These are phyloP conservation scores for Anthoceros angustus DNA, from an alignment of 225 moss, liverwort and hornwort species.

Conservation along the genomic window DNA sequence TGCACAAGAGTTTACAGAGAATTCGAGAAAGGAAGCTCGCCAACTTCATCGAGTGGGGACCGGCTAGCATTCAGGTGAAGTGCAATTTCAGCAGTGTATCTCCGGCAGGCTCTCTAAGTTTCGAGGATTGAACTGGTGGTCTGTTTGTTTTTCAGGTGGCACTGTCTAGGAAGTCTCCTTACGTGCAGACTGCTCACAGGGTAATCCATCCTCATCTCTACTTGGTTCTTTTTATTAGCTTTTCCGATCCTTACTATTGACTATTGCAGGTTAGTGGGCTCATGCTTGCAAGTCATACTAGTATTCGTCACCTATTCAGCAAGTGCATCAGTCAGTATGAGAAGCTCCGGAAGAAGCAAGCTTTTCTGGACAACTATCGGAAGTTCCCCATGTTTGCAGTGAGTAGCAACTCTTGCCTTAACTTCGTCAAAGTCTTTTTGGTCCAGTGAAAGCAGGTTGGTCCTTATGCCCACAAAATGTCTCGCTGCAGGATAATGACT, in stretches of 20 bases:
- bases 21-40: slow-evolving; percentile 99
- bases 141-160: slow-evolving; percentile 49
- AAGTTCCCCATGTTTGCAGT: slow-evolving; percentile 99
- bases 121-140: not conserved
- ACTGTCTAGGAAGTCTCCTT: slow-evolving; percentile 91
- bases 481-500: slow-evolving; percentile 76
- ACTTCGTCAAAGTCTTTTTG: not conserved
- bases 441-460: too few relatives aligned
- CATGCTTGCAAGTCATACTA: slow-evolving; percentile 98
- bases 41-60: slow-evolving; percentile 99
- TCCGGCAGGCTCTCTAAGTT: not conserved
- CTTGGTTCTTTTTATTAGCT: not conserved
- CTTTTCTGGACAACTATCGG: slow-evolving; percentile 97
- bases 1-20: slow-evolving; percentile 92
- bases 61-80: slow-evolving; percentile 89
- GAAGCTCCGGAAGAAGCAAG: slow-evolving; percentile 98
- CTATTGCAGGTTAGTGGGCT: slow-evolving; percentile 81
- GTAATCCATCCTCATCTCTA: slow-evolving; percentile 20
- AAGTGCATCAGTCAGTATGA: slow-evolving; percentile 99
- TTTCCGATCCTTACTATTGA: not conserved
- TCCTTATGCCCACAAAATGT: slow-evolving; percentile 6
- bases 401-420: slow-evolving; percentile 20
- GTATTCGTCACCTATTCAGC: slow-evolving; percentile 98
- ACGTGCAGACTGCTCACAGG: slow-evolving; percentile 98
- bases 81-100: not conserved